Conservation (phyloP, 106 monocot genomes). For the Posidonia australis region DNA sequence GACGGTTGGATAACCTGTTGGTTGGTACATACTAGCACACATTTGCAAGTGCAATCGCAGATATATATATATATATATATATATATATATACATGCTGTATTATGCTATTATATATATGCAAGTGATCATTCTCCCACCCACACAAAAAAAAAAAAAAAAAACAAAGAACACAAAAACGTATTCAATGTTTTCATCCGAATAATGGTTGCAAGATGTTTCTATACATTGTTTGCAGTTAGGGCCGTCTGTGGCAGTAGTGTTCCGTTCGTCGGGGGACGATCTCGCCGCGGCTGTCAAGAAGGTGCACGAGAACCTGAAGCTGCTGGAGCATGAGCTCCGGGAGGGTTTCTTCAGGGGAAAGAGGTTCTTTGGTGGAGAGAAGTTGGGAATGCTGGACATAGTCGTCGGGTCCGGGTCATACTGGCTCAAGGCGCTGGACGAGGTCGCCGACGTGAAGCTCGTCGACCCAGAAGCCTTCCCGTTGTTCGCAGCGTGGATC, state of each 20-base stretch:
- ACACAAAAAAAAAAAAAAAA: too few relatives aligned
- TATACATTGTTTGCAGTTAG: neutral
- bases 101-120: too few relatives aligned
- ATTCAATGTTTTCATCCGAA: too few relatives aligned
- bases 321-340: slow-evolving; percentile 11
- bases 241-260: neutral
- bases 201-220: too few relatives aligned
- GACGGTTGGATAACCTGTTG: too few relatives aligned
- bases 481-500: neutral
- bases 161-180: too few relatives aligned
- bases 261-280: slow-evolving; percentile 8
- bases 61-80: too few relatives aligned
- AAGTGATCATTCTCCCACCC: too few relatives aligned
- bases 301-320: slow-evolving; percentile 1
- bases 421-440: slow-evolving; percentile 3
- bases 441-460: slow-evolving; percentile 12
- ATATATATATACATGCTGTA: too few relatives aligned
- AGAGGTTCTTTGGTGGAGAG: slow-evolving; percentile 20
- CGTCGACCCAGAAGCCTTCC: slow-evolving; percentile 7
- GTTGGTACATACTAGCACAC: too few relatives aligned
- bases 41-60: too few relatives aligned
- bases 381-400: slow-evolving; percentile 14
- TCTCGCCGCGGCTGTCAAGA: neutral
- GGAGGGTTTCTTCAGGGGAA: slow-evolving; percentile 19
- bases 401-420: slow-evolving; percentile 4